Evolutionary conservation across 768 basidiomycete species (phyloP), one percentile per base, ranked within the genome.

Genomic region (Gelatoporia subvermispora): DNA sequence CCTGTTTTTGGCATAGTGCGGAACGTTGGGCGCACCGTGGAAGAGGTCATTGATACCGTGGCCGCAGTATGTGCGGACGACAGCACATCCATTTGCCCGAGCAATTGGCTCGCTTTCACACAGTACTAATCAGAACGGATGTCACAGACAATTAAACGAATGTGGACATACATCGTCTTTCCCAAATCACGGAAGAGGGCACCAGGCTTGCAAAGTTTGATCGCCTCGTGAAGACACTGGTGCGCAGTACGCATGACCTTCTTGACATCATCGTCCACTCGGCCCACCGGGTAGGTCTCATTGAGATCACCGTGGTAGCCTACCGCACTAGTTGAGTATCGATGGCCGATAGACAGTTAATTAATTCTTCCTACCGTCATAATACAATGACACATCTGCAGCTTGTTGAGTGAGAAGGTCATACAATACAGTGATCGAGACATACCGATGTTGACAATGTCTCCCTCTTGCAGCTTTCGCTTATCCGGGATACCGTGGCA

Each of bases 401-500:
- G 41, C 25, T 23, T 43, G 45, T 50, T 20, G 35, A 20, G 40
- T 41, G n/a, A n/a, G n/a, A n/a, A 21, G 35, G 43, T 45, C n/a
- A n/a, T n/a, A n/a, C n/a, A n/a, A n/a, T n/a, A n/a, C n/a, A n/a
- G n/a, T n/a, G n/a, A n/a, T n/a, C n/a, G n/a, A n/a, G 48, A 63
- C 73, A 50, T 53, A 85, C 89, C 93, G 45, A 99, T 82, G 68
- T 99, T 99, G 64, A 98, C 73, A 56, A 98, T 98, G 68, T 99
- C 96, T 16, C 96, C 96, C 55, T 97, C 91, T 59, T 77, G 77
- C 55, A 93, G 67, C 59, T 82, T 85, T 53, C 88, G 72, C 61
- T 86, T 76, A 70, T 95, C 92, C 34, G 94, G 93, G 53, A 95
- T 94, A 48, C 95, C 96, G 65, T 99, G 96, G 66, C 96, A 98